Base-by-base conservation (phyloP, 2,329 filamentous ascomycete species). In the Claviceps sp. region DNA sequence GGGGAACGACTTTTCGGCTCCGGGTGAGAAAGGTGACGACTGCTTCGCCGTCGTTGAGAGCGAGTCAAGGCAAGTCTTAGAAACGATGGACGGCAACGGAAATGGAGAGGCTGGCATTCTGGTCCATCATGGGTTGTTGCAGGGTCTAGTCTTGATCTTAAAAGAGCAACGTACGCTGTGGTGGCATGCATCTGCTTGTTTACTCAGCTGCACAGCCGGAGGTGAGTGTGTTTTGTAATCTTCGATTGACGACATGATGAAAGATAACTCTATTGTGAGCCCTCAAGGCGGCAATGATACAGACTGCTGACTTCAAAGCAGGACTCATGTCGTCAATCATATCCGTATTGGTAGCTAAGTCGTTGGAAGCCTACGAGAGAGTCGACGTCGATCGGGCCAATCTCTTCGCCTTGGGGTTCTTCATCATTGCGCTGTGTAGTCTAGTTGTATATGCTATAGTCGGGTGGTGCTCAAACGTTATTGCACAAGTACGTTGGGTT, bases 331-430 rank as follows among this genome's bases (percentile, higher is more conserved):
- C 67, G 48, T 69, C 71, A 0, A 64, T 61, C 23, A 60, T 72
- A 8, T 66, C 71, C 1, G 52, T 71, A 1, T 60, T 71, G n/a
- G 68, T 72, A 47, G 61, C 67, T 4, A 64, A 61, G 34, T 66
- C 69, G 9, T 66, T 72, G 62, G 61, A 66, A 2, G 66, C 66
- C 0, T 71, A 71, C 34, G 58, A 64, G 39, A 58, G 6, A 3
- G 38, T 7, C 36, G 49, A 50, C 14, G 59, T 66, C 7, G 44
- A 53, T 16, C 57, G 59, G 22, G 73, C 68, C 5, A 71, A 79
- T 60, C 77, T 79, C 56, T 78, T 71, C 61, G 66, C 74, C 0
- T 67, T 76, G 47, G 79, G 80, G 75, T 79, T 79, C 59, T 75
- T 78, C 47, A 63, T 78, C 1, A 62, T 77, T 20, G 76, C 77